Conservation (phyloP, 2,329 filamentous ascomycete species). For the Bipolaris sorokiniana region DNA sequence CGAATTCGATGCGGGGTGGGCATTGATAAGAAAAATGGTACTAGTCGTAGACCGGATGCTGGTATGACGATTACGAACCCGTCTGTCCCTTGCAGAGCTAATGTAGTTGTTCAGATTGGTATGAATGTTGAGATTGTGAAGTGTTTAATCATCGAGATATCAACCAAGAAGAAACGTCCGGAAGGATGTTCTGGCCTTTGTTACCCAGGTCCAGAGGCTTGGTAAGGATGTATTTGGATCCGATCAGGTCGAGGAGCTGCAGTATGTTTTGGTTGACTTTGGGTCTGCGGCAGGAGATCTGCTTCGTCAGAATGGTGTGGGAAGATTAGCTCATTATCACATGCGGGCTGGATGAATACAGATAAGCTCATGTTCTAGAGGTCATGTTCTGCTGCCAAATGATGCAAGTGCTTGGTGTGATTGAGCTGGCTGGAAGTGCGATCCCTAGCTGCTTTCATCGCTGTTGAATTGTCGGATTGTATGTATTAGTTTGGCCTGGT, state of each 20-base stretch:
- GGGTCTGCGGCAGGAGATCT: slow-evolving; percentile 56
- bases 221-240: slow-evolving; percentile 50
- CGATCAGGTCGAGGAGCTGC: slow-evolving; percentile 56
- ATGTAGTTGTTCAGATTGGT: slow-evolving; percentile 54
- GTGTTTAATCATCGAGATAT: slow-evolving; percentile 47
- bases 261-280: slow-evolving; percentile 56
- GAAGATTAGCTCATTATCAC: background rate
- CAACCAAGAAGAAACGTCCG: too few relatives aligned
- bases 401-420: slow-evolving; percentile 51
- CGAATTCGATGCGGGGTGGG: slow-evolving; percentile 29
- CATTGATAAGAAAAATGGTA: slow-evolving; percentile 23
- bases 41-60: slow-evolving; percentile 19
- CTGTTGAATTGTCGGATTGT: slow-evolving; percentile 43
- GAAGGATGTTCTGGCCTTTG: slow-evolving; percentile 56
- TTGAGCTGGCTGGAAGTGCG: slow-evolving; percentile 59
- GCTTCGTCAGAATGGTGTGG: slow-evolving; percentile 58
- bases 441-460: slow-evolving; percentile 58
- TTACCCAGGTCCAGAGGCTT: slow-evolving; percentile 53
- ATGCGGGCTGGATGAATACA: background rate
- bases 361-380: slow-evolving; percentile 44
- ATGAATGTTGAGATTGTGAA: slow-evolving; percentile 58
- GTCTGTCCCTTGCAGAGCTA: slow-evolving; percentile 47
- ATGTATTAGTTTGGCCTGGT: slow-evolving; percentile 31
- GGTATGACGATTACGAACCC: slow-evolving; percentile 14
- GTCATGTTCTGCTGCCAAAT: slow-evolving; percentile 54